These are phyloP conservation scores for Capsicum chinense DNA, from an alignment of 257 asterid genomes.

Conservation along the genomic window DNA sequence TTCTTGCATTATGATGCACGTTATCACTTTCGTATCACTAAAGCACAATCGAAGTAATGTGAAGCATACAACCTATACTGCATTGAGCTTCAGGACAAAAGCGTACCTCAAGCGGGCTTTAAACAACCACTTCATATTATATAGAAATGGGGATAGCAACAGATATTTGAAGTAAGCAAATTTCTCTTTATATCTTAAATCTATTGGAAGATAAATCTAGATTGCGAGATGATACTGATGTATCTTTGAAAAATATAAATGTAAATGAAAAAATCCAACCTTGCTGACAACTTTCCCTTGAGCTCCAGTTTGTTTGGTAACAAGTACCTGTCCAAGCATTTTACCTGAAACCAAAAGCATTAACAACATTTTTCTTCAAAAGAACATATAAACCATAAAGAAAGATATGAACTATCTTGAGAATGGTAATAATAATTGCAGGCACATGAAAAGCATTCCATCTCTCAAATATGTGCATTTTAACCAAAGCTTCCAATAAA, in stretches of 20 bases:
- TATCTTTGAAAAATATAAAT: background rate
- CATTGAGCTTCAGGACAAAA: background rate
- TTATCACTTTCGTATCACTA: background rate
- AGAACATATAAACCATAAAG: background rate
- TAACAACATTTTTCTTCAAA: background rate
- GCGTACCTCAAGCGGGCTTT: background rate
- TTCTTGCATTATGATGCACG: background rate
- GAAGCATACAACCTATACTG: background rate
- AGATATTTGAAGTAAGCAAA: slow-evolving; percentile 2
- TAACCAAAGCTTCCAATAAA: background rate
- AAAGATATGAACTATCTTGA: background rate
- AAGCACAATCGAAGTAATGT: background rate
- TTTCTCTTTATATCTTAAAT: background rate
- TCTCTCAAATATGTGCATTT: background rate
- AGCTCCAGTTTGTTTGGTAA: slow-evolving; percentile 94
- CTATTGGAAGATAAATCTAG: slow-evolving; percentile 13
- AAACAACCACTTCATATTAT: background rate
- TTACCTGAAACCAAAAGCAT: slow-evolving; percentile 59
- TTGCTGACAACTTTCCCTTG: slow-evolving; percentile 98
- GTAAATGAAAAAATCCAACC: slow-evolving; percentile 46
- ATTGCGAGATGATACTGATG: background rate
- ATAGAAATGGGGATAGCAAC: background rate
- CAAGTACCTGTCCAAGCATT: slow-evolving; percentile 96
- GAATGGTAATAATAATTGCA: background rate
- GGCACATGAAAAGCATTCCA: background rate